Evolutionary conservation across 2,329 filamentous ascomycete genomes (phyloP).

Genomic region (Penicillium sclerotigenum): DNA sequence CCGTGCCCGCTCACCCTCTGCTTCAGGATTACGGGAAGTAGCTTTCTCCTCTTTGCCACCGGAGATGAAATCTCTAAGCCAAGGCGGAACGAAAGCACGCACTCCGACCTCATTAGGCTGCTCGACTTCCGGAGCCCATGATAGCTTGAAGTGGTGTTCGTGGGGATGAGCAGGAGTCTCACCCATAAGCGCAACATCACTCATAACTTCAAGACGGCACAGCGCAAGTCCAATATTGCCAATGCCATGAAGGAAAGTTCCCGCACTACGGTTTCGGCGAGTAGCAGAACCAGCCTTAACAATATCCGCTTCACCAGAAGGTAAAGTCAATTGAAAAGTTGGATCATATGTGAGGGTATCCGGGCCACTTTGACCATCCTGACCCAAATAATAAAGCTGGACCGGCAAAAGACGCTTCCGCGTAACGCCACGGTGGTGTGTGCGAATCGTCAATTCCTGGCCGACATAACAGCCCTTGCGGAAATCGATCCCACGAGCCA

Average conservation of each 20-base stretch:
- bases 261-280: slow-evolving; percentile 64
- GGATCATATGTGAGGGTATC: slow-evolving; percentile 43
- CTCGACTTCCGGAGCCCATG: slow-evolving; percentile 48
- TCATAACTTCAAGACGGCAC: slow-evolving; percentile 89
- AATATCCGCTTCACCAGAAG: slow-evolving; percentile 50
- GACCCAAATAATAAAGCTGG: slow-evolving; percentile 60
- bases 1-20: slow-evolving; percentile 34
- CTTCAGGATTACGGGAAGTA: slow-evolving; percentile 20
- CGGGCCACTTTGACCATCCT: slow-evolving; percentile 44
- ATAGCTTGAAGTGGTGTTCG: slow-evolving; percentile 61
- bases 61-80: slow-evolving; percentile 54
- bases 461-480: slow-evolving; percentile 96
- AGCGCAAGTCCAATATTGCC: slow-evolving; percentile 85
- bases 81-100: slow-evolving; percentile 81
- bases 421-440: slow-evolving; percentile 89
- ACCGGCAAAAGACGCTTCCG: slow-evolving; percentile 85
- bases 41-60: slow-evolving; percentile 40
- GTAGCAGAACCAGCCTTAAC: slow-evolving; percentile 45
- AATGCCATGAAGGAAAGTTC: slow-evolving; percentile 74
- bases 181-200: slow-evolving; percentile 68
- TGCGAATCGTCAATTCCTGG: slow-evolving; percentile 93
- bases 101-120: slow-evolving; percentile 52
- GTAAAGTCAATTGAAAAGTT: slow-evolving; percentile 26
- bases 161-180: slow-evolving; percentile 60
- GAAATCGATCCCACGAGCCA: slow-evolving; percentile 83